Base-by-base conservation (phyloP, 2,329 filamentous ascomycete genomes). In the Fusarium armeniacum region DNA sequence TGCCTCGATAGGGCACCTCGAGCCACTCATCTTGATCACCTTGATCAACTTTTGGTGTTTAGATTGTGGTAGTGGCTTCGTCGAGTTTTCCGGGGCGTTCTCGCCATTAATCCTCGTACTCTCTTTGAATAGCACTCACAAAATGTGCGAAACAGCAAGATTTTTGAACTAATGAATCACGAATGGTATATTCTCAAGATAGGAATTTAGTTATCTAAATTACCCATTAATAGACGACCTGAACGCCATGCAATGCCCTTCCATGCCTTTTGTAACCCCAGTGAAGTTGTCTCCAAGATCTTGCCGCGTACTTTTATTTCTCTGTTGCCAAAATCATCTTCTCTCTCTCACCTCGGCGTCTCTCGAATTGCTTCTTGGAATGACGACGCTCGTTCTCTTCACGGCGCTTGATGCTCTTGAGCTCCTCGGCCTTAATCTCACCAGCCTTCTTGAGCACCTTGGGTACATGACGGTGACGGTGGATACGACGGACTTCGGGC, bases 361-460 rank as follows among this genome's bases (percentile, higher is more conserved):
- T 87, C 79, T 90, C 85, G 73, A 91, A 89, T 74, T 93, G 91
- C 84, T 96, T 95, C 84, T 91, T 93, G 62, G 89, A 91, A 80
- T 99, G 95, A 80, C 93, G 93, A 71, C 96, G 87, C 81, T 97
- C 93, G 78, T 99, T 99, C 84, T 99, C 96, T 76, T 97, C 93
- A 73, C 90, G 90, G 74, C 93, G 86, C 89, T 97, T 97, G 79
- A 98, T 92, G 35, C 93, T 88, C 80, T 89, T 90, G 75, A 98
- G 80, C 80, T 98, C 96, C 77, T 97, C 93, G 61, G 83, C 83
- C 89, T 99, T 99, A 82, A 98, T 98, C 84, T 97, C 92, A 50
- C 87, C 90, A 6, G 95, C 95, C 88, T 98, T 98, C 90, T 97
- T 98, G 71, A 98, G 89, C 60, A 94, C 89, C 85, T 94, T 93